phyloP scores from a whole-genome alignment of 257 asterid genomes.

The Thymus quinquecostatus region DNA sequence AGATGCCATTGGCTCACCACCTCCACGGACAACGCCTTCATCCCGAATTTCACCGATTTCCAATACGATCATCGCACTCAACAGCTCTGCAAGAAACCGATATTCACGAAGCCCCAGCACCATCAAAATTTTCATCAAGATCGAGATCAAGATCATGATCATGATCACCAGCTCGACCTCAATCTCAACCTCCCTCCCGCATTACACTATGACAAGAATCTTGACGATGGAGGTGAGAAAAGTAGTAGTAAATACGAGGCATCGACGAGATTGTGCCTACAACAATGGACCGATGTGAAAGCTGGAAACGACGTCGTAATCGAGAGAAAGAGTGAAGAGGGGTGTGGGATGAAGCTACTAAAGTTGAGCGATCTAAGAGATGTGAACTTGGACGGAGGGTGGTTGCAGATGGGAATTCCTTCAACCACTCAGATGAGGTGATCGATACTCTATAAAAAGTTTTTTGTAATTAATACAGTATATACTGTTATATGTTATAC shows the following conservation, averaged over 20 bases:
- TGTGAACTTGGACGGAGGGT: constrained; percentile 56
- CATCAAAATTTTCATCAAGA: not conserved
- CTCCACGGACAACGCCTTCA: constrained; percentile 52
- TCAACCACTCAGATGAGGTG: constrained; percentile 42
- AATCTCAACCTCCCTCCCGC: constrained; percentile 60
- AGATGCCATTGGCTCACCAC: constrained; percentile 80
- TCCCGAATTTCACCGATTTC: constrained; percentile 53
- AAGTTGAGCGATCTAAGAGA: constrained; percentile 66
- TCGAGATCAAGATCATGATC: not conserved
- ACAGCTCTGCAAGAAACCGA: constrained; percentile 52
- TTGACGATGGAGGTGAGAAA: not conserved
- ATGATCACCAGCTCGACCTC: constrained; percentile 37
- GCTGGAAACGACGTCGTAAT: not conserved
- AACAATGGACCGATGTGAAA: constrained; percentile 37
- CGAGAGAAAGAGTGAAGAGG: constrained; percentile 32
- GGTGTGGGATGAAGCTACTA: constrained; percentile 47
- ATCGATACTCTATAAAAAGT: not conserved
- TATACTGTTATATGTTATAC: constrained; percentile 10
- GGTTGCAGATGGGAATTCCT: constrained; percentile 86
- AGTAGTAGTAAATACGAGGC: constrained; percentile 26
- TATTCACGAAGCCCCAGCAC: constrained; percentile 23
- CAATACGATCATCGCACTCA: constrained; percentile 43
- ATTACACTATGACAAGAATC: constrained; percentile 4
- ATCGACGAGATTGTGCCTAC: constrained; percentile 38
- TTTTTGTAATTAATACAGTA: constrained; percentile 7